Conservation (phyloP, 805 yeast species). For the Myxozyma melibiosi region DNA sequence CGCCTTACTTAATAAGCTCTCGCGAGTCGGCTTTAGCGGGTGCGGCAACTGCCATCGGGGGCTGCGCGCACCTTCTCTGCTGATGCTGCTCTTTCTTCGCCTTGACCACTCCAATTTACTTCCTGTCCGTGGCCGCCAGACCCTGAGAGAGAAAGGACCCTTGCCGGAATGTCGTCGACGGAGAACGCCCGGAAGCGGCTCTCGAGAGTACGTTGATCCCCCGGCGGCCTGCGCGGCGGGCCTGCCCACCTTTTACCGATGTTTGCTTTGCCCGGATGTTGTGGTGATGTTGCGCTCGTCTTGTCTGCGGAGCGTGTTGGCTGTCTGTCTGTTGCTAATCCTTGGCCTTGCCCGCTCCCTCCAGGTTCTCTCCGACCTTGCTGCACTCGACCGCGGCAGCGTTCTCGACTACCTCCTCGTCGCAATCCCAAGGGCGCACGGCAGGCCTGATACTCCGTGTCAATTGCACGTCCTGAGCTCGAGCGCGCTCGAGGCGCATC, state of each 20-base stretch:
- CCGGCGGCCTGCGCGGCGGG: too few relatives aligned
- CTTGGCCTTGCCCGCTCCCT: too few relatives aligned
- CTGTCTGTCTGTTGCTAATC: too few relatives aligned
- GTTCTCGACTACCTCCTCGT: slow-evolving; percentile 6
- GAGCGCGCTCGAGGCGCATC: neutral
- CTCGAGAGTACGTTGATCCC: neutral
- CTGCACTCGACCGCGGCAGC: slow-evolving; percentile 2
- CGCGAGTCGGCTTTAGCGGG: neutral
- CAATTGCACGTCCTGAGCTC: neutral
- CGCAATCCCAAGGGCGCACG: neutral
- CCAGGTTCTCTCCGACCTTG: slow-evolving; percentile 5
- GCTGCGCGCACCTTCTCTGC: neutral
- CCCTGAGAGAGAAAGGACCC: neutral
- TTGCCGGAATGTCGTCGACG: too few relatives aligned
- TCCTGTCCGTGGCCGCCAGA: neutral
- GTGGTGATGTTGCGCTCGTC: neutral
- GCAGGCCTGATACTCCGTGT: neutral
- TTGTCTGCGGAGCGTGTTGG: neutral
- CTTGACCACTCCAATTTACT: too few relatives aligned
- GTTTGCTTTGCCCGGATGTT: too few relatives aligned
- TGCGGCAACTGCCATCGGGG: neutral
- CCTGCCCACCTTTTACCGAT: too few relatives aligned
- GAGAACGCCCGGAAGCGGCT: neutral
- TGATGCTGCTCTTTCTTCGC: neutral
- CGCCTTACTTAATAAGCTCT: neutral